Evolutionary conservation across 441 rosid species (phyloP).

Genomic region (Dalechampia spathulata): DNA sequence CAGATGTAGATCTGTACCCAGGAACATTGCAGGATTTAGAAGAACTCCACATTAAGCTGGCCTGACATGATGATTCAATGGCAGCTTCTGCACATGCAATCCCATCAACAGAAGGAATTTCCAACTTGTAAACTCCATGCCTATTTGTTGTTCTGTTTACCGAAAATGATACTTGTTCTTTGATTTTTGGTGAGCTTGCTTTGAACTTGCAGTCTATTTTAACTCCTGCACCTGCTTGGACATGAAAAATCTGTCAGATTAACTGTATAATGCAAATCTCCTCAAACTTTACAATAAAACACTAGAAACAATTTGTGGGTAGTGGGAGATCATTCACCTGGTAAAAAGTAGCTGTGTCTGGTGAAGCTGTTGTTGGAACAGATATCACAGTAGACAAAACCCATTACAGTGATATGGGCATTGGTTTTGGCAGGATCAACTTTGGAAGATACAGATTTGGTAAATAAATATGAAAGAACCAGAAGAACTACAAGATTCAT

Average conservation of each 20-base stretch:
- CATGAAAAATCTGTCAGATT: neutral
- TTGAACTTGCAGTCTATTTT: conserved; percentile 73
- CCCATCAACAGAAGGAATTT: conserved; percentile 71
- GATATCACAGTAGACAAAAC: conserved; percentile 88
- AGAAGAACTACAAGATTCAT: conserved; percentile 34
- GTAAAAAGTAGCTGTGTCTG: conserved; percentile 89
- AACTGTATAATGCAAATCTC: neutral
- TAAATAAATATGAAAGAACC: conserved; percentile 28
- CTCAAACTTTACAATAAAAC: neutral
- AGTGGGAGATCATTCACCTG: conserved; percentile 35
- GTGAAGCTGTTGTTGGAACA: conserved; percentile 97
- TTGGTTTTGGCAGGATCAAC: conserved; percentile 20
- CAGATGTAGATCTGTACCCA: conserved; percentile 67
- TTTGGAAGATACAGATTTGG: conserved; percentile 28
- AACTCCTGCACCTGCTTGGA: conserved; percentile 69
- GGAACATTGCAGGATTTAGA: conserved; percentile 67
- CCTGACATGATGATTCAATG: conserved; percentile 62
- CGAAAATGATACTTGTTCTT: conserved; percentile 58
- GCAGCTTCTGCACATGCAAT: conserved; percentile 61
- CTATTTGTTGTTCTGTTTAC: conserved; percentile 86
- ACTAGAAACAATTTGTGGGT: conserved; percentile 5
- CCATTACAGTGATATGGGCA: conserved; percentile 70
- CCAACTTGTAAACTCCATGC: conserved; percentile 64
- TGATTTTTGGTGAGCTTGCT: conserved; percentile 48
- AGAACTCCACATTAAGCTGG: conserved; percentile 57